Evolutionary conservation across 495 filamentous ascomycete genomes (phyloP).

Genomic region (Oidiodendron maius): DNA sequence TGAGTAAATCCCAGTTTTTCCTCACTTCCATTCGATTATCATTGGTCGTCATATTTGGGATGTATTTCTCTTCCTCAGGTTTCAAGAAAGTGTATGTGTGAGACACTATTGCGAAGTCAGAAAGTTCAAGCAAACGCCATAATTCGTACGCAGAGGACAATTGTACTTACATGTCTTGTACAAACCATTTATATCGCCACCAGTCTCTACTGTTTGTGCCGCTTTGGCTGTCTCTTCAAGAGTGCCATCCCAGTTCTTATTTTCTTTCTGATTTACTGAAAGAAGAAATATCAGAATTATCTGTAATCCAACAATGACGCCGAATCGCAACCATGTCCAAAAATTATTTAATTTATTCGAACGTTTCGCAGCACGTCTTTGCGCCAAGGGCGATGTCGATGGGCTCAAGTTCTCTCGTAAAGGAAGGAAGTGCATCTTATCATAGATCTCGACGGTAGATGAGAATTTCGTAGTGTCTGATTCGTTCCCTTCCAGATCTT

Average conservation of each 20-base stretch:
- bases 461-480: too few relatives aligned
- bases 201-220: too few relatives aligned
- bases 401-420: too few relatives aligned
- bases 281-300: conserved; percentile 16
- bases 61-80: conserved; percentile 20
- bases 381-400: too few relatives aligned
- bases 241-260: neutral
- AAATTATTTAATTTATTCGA: neutral
- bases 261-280: neutral
- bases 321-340: conserved; percentile 16
- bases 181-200: conserved; percentile 26
- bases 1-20: conserved; percentile 26
- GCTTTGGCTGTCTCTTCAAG: conserved; percentile 11
- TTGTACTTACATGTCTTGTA: conserved; percentile 22
- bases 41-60: conserved; percentile 25
- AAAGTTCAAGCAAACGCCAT: neutral
- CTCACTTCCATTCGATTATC: conserved; percentile 22
- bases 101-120: conserved; percentile 11
- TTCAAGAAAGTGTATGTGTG: conserved; percentile 24
- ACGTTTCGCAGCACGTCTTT: too few relatives aligned
- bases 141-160: neutral
- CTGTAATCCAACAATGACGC: conserved; percentile 16
- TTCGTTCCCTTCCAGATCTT: too few relatives aligned
- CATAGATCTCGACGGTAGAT: too few relatives aligned
- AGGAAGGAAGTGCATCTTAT: too few relatives aligned